Percentiles rank a stretch among this genome's conserved stretches.
These are phyloP conservation scores for Ulmus americana DNA, from an alignment of 331 rosid genomes.

Conservation along the genomic window DNA sequence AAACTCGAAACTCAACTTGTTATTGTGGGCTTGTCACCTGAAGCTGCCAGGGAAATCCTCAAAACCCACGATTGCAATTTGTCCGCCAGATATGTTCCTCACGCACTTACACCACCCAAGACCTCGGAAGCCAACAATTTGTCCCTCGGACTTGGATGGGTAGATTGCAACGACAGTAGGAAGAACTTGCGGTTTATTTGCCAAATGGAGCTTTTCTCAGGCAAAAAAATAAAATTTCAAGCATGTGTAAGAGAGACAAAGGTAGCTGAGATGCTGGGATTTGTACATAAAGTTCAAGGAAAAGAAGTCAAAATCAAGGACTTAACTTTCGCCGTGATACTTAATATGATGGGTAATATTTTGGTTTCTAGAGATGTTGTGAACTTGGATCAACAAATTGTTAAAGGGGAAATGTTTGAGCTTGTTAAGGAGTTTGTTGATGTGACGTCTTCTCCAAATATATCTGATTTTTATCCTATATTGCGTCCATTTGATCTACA, in stretches of 20 bases:
- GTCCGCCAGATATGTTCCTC: conserved; percentile 10
- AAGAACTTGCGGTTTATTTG: conserved; percentile 4
- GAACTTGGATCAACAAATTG: neutral
- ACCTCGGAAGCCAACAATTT: neutral
- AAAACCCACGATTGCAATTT: conserved; percentile 15
- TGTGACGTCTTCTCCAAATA: neutral
- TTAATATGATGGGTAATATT: conserved; percentile 9
- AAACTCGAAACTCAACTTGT: conserved; percentile 7
- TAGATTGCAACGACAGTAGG: conserved; percentile 6
- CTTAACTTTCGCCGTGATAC: neutral
- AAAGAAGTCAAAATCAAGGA: conserved; percentile 11
- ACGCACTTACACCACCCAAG: neutral
- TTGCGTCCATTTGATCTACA: too few species aligned
- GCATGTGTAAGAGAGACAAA: conserved; percentile 9
- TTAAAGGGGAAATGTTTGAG: neutral
- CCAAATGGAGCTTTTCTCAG: conserved; percentile 8
- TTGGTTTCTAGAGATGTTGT: conserved; percentile 9
- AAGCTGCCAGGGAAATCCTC: conserved; percentile 18
- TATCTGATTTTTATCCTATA: neutral
- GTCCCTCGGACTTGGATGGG: neutral
- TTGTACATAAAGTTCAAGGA: conserved; percentile 3
- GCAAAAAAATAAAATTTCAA: neutral
- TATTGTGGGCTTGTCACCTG: conserved; percentile 14
- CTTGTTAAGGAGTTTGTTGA: conserved; percentile 14
- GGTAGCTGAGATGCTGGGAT: conserved; percentile 13